Percentiles rank a stretch among this genome's conserved stretches.
phyloP scores from a whole-genome alignment of 2,329 filamentous ascomycete species.

The Neofusicoccum cordaticola region DNA sequence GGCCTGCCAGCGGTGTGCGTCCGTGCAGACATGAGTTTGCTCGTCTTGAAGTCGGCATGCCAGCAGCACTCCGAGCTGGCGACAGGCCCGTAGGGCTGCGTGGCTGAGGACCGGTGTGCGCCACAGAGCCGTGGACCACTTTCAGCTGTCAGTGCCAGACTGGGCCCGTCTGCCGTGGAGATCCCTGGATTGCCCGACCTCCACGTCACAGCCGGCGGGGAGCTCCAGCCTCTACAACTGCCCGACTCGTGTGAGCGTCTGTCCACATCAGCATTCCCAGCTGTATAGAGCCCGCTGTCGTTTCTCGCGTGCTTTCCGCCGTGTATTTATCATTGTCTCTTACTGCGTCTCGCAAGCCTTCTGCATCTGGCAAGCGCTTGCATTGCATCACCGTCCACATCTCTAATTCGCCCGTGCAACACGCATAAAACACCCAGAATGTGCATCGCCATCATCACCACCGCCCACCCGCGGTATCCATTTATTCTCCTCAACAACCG shows the following conservation, averaged over 20 bases:
- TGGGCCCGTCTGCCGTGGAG: neutral
- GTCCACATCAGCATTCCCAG: neutral
- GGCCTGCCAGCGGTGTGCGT: too few relatives aligned
- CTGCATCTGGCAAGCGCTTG: slow-evolving; percentile 10
- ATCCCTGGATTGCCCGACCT: slow-evolving; percentile 4
- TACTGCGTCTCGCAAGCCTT: neutral
- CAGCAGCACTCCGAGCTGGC: too few relatives aligned
- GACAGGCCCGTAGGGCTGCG: neutral
- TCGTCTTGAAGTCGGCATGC: too few relatives aligned
- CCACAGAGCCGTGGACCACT: neutral
- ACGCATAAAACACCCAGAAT: slow-evolving; percentile 26
- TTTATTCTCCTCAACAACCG: slow-evolving; percentile 52
- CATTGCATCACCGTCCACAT: slow-evolving; percentile 4
- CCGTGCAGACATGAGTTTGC: too few relatives aligned
- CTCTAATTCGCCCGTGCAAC: neutral
- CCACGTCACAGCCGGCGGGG: neutral
- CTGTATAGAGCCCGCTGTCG: neutral
- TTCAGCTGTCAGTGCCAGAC: too few relatives aligned
- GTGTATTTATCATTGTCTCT: neutral
- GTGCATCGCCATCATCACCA: slow-evolving; percentile 51
- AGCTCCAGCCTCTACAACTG: neutral
- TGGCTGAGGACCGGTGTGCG: neutral
- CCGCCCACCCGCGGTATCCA: slow-evolving; percentile 48
- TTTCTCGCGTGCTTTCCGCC: neutral
- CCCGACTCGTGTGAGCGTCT: slow-evolving; percentile 1